Evolutionary conservation across 305 asterid species (phyloP), one percentile per base, ranked within the genome.

Genomic region (Withania somnifera): DNA sequence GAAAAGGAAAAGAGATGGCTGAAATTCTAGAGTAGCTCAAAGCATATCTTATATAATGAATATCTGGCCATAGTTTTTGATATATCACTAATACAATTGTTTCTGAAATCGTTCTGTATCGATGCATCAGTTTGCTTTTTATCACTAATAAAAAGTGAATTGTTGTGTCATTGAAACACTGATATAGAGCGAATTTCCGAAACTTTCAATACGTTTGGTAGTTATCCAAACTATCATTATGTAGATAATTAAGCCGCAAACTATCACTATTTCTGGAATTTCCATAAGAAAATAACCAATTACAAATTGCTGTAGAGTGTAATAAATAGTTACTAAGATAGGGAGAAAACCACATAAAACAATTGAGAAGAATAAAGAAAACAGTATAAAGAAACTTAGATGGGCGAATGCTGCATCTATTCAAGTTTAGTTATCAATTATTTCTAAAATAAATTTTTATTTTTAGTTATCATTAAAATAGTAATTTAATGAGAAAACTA

Each of bases 1-100:
- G 99, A 95, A 86, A 96, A 83, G 51, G 98, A 96, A 88, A 96
- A 94, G 89, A 93, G 91, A 84, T 96, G 99, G 98, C 93, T 96
- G 64, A 93, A 96, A 85, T 96, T 96, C 86, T 96, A 91, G 90
- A 30, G 24, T 20, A 58, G 28, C 36, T 53, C 36, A 19, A 4
- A 7, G 11, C 53, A n/a, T 11, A 54, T 75, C 56, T 47, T 73
- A 42, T 73, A 50, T 73, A 4, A 73, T 50, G 45, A 50, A 73
- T 73, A 60, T 73, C 42, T 4, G 40, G 54, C 6, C 42, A 73
- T n/a, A n/a, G n/a, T n/a, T n/a, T n/a, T n/a, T n/a, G n/a, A n/a
- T n/a, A n/a, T n/a, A 73, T 73, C 60, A 24, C 57, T n/a, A n/a
- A n/a, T n/a, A 45, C 40, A 34, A 7, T 47, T 24, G 26, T 73